Conservation (phyloP, 306 rosid species). For the Dicorynia guianensis region DNA sequence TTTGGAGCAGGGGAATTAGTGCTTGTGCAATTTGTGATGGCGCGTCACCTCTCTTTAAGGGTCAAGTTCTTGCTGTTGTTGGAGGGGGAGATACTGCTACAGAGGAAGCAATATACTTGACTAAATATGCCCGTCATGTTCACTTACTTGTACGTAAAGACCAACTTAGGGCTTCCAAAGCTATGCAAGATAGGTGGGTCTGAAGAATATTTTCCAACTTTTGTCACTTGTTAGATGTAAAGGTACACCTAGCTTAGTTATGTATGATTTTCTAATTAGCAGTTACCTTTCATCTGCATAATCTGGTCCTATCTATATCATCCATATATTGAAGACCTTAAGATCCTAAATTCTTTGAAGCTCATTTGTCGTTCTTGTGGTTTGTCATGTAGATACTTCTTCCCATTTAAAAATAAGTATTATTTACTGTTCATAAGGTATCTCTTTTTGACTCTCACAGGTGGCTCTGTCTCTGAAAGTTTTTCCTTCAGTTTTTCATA, state of each 20-base stretch:
- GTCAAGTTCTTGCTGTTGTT: conserved; percentile 91
- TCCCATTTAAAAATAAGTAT: neutral
- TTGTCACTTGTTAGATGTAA: conserved; percentile 31
- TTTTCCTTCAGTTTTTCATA: conserved; percentile 11
- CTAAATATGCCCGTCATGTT: conserved; percentile 91
- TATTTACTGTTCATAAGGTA: conserved; percentile 7
- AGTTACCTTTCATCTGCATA: conserved; percentile 29
- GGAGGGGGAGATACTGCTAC: conserved; percentile 99
- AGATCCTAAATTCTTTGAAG: conserved; percentile 3
- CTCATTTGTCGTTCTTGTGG: neutral
- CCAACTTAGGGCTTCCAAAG: conserved; percentile 89
- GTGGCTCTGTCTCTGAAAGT: neutral
- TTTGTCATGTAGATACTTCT: conserved; percentile 1
- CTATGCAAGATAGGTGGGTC: conserved; percentile 97
- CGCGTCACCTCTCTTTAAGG: conserved; percentile 93
- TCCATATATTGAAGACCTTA: conserved; percentile 23
- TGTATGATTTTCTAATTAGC: conserved; percentile 21
- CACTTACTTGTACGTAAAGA: conserved; percentile 90
- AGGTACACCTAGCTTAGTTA: conserved; percentile 21
- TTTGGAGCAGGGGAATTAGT: conserved; percentile 99
- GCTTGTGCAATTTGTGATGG: conserved; percentile 99
- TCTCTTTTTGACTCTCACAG: neutral
- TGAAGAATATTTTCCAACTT: conserved; percentile 38
- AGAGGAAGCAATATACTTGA: conserved; percentile 89
- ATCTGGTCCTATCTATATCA: conserved; percentile 21